A percentile compares a stretch with the other conserved stretches of the same genome.
Conservation (phyloP, 371 early-diverging fungal genomes). For the Rhizopus microsporus region DNA sequence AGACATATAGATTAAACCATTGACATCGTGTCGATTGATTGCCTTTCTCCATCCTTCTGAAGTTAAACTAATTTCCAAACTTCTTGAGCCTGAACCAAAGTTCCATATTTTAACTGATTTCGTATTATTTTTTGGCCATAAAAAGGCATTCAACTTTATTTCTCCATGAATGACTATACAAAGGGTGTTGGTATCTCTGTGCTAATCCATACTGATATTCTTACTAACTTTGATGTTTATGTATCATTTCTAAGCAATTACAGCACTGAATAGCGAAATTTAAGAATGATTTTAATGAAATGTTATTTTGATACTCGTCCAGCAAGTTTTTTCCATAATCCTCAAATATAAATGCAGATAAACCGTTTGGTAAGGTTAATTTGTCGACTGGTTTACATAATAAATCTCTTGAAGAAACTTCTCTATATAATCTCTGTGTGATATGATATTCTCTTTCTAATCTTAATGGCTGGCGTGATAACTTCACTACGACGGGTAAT, state of each 20-base stretch:
- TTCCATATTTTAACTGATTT: conserved; percentile 42
- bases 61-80: conserved; percentile 43
- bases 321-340: conserved; percentile 37
- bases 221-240: conserved; percentile 43
- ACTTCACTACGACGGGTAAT: conserved; percentile 44
- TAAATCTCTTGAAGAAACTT: conserved; percentile 27
- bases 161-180: conserved; percentile 48
- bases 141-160: conserved; percentile 43
- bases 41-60: conserved; percentile 52
- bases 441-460: conserved; percentile 53
- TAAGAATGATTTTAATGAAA: conserved; percentile 29
- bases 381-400: conserved; percentile 47
- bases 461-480: conserved; percentile 45
- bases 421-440: conserved; percentile 38
- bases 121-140: conserved; percentile 37
- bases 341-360: conserved; percentile 43
- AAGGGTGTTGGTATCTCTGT: background rate
- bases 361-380: conserved; percentile 23
- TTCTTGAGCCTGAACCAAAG: conserved; percentile 45
- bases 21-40: conserved; percentile 33
- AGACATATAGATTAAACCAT: conserved; percentile 46
- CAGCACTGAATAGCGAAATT: conserved; percentile 52
- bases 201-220: background rate
- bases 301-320: conserved; percentile 22
- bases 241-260: conserved; percentile 46